Evolutionary conservation across 208 protist genomes (phyloP), one percentile per base, ranked within the genome.

Genomic region (Crithidia mellificae): DNA sequence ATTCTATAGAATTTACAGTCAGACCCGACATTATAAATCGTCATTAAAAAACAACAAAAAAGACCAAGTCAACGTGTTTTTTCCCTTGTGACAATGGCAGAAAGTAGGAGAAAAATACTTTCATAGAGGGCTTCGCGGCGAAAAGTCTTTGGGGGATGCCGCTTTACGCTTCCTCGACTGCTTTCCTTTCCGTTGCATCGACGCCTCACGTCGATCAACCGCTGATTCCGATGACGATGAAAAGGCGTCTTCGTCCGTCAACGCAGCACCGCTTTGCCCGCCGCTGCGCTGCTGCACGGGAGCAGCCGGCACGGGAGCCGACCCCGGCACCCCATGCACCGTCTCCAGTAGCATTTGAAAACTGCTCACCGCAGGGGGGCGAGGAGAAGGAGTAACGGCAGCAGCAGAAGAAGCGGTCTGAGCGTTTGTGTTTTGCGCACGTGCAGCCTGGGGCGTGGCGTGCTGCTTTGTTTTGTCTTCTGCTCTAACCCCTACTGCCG

Each of bases 281-380:
- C 12, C 43, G 19, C n/a, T 20, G 19, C 43, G 12, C 30, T 32
- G 27, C 1, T 1, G 27, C 15, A 39, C 29, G 29, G 4, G 9
- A 39, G 14, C 29, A 25, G 15, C 24, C 5, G 49, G 29, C 22
- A 20, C 14, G 19, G 29, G 51, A 4, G 51, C 25, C 5, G 51
- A 39, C 19, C 51, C 51, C 7, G 51, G 29, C 27, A 32, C 51
- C 15, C 51, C 8, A 34, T 58, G 34, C 32, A 58, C 32, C 34
- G 53, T 58, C 24, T 58, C 32, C 2, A 58, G 22, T 9, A 58
- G 34, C n/a, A 44, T n/a, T 22, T 58, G 53, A 46, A 46, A 44
- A n/a, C 9, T 46, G 53, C 11, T 34, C 3, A 44, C 34, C 4
- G n/a, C 20, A 5, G 34, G n/a, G n/a, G n/a, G n/a, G n/a, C n/a